Percentiles rank a stretch among this genome's conserved stretches.
Conservation (phyloP, 257 asterid species). For the Avicennia marina region DNA sequence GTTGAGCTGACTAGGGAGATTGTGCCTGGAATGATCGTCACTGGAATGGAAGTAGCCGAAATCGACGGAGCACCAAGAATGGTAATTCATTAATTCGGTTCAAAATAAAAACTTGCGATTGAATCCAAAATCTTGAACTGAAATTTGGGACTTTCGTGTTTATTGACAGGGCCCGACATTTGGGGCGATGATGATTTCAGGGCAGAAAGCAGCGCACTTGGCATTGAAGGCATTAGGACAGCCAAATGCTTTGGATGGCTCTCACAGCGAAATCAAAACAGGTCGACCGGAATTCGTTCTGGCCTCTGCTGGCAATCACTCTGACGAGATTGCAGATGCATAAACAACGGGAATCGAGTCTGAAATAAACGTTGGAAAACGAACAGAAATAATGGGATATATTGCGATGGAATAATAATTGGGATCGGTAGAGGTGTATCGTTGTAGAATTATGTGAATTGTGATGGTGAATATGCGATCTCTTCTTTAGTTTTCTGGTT, state of each 20-base stretch:
- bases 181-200: constrained; percentile 92
- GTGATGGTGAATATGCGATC: too few species aligned
- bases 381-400: too few species aligned
- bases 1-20: constrained; percentile 67
- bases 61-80: constrained; percentile 79
- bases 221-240: constrained; percentile 72
- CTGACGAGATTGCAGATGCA: constrained; percentile 47
- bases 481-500: too few species aligned
- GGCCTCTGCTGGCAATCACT: constrained; percentile 65
- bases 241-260: constrained; percentile 61
- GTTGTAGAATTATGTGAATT: too few species aligned
- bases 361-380: neutral
- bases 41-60: constrained; percentile 87
- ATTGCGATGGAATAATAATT: too few species aligned
- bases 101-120: too few species aligned
- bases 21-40: constrained; percentile 80
- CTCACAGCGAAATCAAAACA: constrained; percentile 7
- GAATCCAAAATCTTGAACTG: constrained; percentile 24
- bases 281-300: constrained; percentile 43
- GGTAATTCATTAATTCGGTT: too few species aligned
- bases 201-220: constrained; percentile 91
- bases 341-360: constrained; percentile 12
- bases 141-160: too few species aligned
- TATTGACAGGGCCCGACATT: constrained; percentile 79
- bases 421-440: too few species aligned